phyloP scores from a whole-genome alignment of 176 grass and related monocot genomes.

The Oryza brachyantha region DNA sequence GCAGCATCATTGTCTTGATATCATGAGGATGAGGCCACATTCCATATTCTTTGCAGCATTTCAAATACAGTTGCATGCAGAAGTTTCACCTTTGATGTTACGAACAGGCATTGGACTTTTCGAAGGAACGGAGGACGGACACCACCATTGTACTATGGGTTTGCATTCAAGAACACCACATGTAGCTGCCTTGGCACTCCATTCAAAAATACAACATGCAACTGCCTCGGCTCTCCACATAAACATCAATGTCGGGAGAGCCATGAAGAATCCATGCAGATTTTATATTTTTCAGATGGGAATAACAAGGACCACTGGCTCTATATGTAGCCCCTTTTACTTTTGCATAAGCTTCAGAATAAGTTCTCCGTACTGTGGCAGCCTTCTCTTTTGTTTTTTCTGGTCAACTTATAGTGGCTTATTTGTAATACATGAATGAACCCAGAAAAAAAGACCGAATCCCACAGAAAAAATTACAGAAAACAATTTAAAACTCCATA shows the following conservation, averaged over 20 bases:
- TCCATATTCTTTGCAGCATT: slow-evolving; percentile 21
- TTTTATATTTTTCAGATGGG: slow-evolving; percentile 22
- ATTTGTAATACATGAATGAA: not conserved
- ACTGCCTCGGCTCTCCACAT: slow-evolving; percentile 20
- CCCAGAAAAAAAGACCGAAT: no score
- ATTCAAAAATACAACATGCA: slow-evolving; percentile 15
- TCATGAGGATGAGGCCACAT: slow-evolving; percentile 29
- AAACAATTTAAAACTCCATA: not conserved
- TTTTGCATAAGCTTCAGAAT: slow-evolving; percentile 16
- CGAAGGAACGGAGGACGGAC: not conserved
- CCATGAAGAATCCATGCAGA: slow-evolving; percentile 30
- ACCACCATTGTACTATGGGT: not conserved
- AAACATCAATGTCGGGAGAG: slow-evolving; percentile 11
- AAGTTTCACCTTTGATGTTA: slow-evolving; percentile 14
- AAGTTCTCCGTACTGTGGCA: slow-evolving; percentile 19
- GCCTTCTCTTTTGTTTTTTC: not conserved
- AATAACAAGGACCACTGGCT: slow-evolving; percentile 30
- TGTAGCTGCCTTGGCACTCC: slow-evolving; percentile 8
- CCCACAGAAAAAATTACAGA: not conserved
- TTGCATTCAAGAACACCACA: slow-evolving; percentile 10
- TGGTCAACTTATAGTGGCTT: not conserved
- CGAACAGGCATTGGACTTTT: slow-evolving; percentile 5
- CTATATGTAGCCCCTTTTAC: slow-evolving; percentile 27
- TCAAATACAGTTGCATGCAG: slow-evolving; percentile 6
- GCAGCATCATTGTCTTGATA: slow-evolving; percentile 17